These are phyloP conservation scores for Fusarium pilosicola DNA, from an alignment of 2,329 filamentous ascomycete species.

Conservation along the genomic window DNA sequence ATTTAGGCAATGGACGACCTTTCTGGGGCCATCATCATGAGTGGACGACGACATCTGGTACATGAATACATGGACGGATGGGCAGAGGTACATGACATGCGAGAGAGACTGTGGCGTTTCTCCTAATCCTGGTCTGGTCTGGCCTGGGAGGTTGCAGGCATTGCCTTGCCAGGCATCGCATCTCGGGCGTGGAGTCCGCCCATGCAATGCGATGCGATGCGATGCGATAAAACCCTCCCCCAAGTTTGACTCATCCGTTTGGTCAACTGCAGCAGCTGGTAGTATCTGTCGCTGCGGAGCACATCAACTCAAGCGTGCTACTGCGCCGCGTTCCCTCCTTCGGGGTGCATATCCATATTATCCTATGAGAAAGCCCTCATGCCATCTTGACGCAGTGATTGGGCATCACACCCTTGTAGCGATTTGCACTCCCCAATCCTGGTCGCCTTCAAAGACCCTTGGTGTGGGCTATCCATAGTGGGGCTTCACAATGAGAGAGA, in stretches of 20 bases:
- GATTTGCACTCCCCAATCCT: conserved; percentile 41
- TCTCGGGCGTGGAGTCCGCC: conserved; percentile 38
- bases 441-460: conserved; percentile 30
- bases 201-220: conserved; percentile 24
- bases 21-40: conserved; percentile 42
- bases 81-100: conserved; percentile 36
- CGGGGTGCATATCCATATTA: conserved; percentile 46
- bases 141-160: conserved; percentile 22
- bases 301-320: conserved; percentile 29
- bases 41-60: conserved; percentile 42
- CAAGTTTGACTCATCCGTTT: conserved; percentile 39
- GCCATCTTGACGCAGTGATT: conserved; percentile 47
- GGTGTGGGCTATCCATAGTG: conserved; percentile 14
- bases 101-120: conserved; percentile 44
- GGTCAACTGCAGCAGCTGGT: conserved; percentile 9
- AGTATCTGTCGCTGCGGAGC: conserved; percentile 25
- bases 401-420: conserved; percentile 47
- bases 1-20: conserved; percentile 45
- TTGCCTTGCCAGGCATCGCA: conserved; percentile 27
- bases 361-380: conserved; percentile 46
- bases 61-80: conserved; percentile 40
- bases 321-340: conserved; percentile 59
- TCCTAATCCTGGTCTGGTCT: conserved; percentile 5
- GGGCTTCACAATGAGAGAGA: conserved; percentile 14
- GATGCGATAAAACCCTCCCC: conserved; percentile 6